Base-by-base conservation (phyloP, 768 basidiomycete genomes). In the Macrocybe gigantea region DNA sequence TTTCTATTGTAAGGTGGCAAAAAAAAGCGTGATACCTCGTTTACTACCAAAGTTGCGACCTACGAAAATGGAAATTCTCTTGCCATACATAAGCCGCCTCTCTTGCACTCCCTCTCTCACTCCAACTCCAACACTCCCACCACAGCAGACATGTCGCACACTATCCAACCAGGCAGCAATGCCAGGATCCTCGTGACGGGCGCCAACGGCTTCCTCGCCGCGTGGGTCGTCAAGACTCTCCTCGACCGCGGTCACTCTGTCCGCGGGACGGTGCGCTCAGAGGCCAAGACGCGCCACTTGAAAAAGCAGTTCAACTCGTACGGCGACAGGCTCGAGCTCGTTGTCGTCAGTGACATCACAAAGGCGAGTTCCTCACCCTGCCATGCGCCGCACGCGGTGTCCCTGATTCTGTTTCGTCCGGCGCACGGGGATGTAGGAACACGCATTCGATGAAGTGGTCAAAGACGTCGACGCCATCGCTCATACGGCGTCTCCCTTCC, bases 371-470 rank as follows among this genome's bases (percentile, higher is more conserved):
- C 13, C 11, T 1, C 22, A 22, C 5, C 15, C 22, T 22, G 22
- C 22, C 22, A 22, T 22, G 22, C 22, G 22, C 22, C 22, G 22
- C 22, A 22, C 22, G 22, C 22, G 22, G 22, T 22, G 22, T 22
- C 22, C 22, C 22, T 22, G 22, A 22, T 22, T 22, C 29, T 15
- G 42, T 12, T 10, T 49, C 5, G 30, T 22, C 10, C 29, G 34
- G 22, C 15, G 43, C 41, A 2, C n/a, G 34, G 36, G 7, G 15
- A 33, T 33, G n/a, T 49, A 82, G 80, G 74, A 74, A 2, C 79
- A 78, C 6, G 85, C 83, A 1, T 93, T 90, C 52, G 87, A 92
- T 59, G 80, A 88, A 44, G 88, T 82, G 0, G 84, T 91, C 49
- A 78, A 82, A 60, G 87, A 75, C 1, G 80, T 91, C 6, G 82